Evolutionary conservation across 805 yeast genomes (phyloP), one percentile per base, ranked within the genome.

Genomic region (Wickerhamiella azymoides): DNA sequence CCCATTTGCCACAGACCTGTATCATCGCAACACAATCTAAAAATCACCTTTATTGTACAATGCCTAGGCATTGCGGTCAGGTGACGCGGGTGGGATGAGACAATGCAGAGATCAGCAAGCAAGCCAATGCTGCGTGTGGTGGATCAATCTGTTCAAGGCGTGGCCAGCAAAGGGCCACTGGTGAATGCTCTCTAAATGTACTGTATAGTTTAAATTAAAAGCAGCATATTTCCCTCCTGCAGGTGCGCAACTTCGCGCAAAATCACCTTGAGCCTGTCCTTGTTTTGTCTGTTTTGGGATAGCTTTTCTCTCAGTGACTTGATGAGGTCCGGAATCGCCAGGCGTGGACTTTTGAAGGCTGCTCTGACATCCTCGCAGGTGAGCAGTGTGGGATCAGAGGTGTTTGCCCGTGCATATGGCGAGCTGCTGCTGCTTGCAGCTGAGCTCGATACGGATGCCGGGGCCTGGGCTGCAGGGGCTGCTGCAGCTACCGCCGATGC

Each of bases 331-430:
- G 76, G 79, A 40, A 78, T 75, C 2, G 80, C 74, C 24, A 71
- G 54, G 33, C 57, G 56, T 35, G 61, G 61, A 5, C 62, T 64
- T 13, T 60, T 67, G 10, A 86, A 77, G 32, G 80, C 72, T 26
- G 67, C 69, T 50, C 80, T 72, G 45, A 88, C 82, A 56, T 84
- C 94, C 40, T 72, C 76, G 30, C 76, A 80, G 0, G 88, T 80
- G 14, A 84, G 75, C 40, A 81, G 59, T 9, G 55, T 50, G 17
- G 54, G 60, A 45, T 56, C 61, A 4, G 49, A 56, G 48, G 68
- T 68, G 54, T 72, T 72, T n/a, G 54, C 50, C 0, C 69, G 64
- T 3, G 65, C 53, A 8, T 52, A 40, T 7, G 24, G 24, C 5
- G 49, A 56, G 48, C 68, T 68, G 55, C 72, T 72, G n/a, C 54